phyloP scores from a whole-genome alignment of 495 filamentous ascomycete genomes.

The Filosporella fistucella region DNA sequence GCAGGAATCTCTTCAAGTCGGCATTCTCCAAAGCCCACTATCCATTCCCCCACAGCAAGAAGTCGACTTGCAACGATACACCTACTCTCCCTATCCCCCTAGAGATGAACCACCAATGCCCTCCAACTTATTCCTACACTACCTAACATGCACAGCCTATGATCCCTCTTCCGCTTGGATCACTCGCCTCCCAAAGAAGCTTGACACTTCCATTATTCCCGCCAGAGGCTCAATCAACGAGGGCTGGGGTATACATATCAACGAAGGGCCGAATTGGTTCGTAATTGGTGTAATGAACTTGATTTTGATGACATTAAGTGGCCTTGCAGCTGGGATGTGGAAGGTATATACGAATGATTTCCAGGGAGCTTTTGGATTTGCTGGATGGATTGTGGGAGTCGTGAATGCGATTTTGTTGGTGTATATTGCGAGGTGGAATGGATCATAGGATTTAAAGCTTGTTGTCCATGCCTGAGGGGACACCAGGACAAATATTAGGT shows the following conservation, averaged over 20 bases:
- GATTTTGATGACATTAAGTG: neutral
- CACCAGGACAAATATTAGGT: too few relatives aligned
- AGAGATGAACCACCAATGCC: neutral
- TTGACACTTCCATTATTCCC: neutral
- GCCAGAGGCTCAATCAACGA: neutral
- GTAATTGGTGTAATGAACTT: neutral
- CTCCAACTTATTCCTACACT: neutral
- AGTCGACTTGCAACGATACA: neutral
- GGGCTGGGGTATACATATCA: slow-evolving; percentile 4
- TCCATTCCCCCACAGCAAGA: neutral
- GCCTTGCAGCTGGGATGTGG: neutral
- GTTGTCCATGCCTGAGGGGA: too few relatives aligned
- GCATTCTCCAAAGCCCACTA: neutral
- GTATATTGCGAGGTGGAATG: neutral
- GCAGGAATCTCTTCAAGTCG: neutral
- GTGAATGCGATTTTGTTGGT: neutral
- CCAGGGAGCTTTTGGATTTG: slow-evolving; percentile 7
- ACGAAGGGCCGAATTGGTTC: neutral
- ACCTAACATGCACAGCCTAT: neutral
- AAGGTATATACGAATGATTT: slow-evolving; percentile 1
- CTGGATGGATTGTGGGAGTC: neutral
- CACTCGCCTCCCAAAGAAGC: neutral
- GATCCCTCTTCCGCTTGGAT: neutral
- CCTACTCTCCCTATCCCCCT: neutral
- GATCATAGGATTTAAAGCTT: too few relatives aligned